Conservation (phyloP, 2,329 filamentous ascomycete genomes). For the Aureobasidium melanogenum region DNA sequence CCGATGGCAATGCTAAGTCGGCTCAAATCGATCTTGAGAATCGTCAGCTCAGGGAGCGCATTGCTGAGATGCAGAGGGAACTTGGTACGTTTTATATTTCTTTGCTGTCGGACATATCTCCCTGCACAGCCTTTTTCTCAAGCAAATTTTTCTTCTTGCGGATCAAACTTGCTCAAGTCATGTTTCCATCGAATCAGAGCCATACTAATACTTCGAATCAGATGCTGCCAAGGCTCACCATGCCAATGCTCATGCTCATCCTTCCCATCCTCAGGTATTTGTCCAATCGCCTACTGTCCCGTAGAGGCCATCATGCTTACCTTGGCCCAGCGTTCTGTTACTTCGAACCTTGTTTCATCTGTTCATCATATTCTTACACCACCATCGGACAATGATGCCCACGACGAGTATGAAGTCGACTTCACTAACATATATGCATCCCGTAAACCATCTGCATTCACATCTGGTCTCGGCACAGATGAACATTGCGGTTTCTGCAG, state of each 20-base stretch:
- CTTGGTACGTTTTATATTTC: neutral
- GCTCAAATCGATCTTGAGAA: neutral
- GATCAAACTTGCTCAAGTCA: neutral
- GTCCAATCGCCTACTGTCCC: neutral
- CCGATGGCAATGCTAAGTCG: neutral
- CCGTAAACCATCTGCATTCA: constrained; percentile 3
- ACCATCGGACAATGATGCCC: constrained; percentile 9
- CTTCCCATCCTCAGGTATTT: neutral
- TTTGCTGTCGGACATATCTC: neutral
- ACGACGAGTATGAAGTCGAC: constrained; percentile 12
- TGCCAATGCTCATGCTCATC: neutral
- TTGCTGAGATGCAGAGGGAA: neutral
- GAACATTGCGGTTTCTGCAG: constrained; percentile 16
- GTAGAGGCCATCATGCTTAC: neutral
- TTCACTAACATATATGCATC: constrained; percentile 12
- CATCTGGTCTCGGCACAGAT: neutral
- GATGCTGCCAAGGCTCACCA: neutral
- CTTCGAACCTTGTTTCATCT: neutral
- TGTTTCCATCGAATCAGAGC: neutral
- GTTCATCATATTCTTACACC: constrained; percentile 10
- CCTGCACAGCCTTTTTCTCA: neutral
- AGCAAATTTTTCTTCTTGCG: neutral
- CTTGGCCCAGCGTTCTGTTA: neutral
- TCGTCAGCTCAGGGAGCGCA: neutral
- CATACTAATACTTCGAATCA: neutral